Conservation (phyloP, 2,329 filamentous ascomycete genomes). For the Shiraia sp. region DNA sequence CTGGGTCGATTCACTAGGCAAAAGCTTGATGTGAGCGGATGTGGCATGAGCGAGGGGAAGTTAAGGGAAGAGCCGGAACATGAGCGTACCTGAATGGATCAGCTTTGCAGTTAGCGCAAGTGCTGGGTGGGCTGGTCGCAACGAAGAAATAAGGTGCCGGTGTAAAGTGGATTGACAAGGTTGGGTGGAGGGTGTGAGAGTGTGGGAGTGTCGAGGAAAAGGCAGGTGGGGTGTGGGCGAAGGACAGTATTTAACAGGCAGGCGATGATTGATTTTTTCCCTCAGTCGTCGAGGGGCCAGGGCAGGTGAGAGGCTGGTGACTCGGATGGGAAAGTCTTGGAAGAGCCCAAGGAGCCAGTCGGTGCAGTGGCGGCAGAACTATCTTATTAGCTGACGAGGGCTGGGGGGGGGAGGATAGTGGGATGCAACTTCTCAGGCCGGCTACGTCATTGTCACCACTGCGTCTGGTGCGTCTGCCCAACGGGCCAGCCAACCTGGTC, state of each 20-base stretch:
- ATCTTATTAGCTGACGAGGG: too few relatives aligned
- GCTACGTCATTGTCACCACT: constrained; percentile 4
- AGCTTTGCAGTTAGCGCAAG: constrained; percentile 23
- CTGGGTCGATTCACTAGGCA: constrained; percentile 23
- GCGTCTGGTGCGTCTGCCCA: constrained; percentile 13
- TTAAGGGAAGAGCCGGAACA: background rate
- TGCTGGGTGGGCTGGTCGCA: constrained; percentile 19
- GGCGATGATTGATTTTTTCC: too few relatives aligned
- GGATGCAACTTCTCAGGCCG: background rate
- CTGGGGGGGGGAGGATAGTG: too few relatives aligned
- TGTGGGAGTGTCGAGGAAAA: constrained; percentile 4
- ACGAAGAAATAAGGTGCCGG: constrained; percentile 30
- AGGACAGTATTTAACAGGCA: constrained; percentile 22
- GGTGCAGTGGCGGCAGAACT: too few relatives aligned
- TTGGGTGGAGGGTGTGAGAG: constrained; percentile 15
- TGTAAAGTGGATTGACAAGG: constrained; percentile 27
- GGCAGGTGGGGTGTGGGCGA: constrained; percentile 18
- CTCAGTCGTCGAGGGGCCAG: too few relatives aligned
- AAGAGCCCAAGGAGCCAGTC: too few relatives aligned
- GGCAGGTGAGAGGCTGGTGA: too few relatives aligned
- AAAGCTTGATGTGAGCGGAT: too few relatives aligned
- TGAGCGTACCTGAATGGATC: constrained; percentile 22
- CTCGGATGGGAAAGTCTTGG: too few relatives aligned
- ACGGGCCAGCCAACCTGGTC: constrained; percentile 6
- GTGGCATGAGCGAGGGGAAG: constrained; percentile 17